phyloP scores from a whole-genome alignment of 106 monocot species.

The Iris macrosiphon region DNA sequence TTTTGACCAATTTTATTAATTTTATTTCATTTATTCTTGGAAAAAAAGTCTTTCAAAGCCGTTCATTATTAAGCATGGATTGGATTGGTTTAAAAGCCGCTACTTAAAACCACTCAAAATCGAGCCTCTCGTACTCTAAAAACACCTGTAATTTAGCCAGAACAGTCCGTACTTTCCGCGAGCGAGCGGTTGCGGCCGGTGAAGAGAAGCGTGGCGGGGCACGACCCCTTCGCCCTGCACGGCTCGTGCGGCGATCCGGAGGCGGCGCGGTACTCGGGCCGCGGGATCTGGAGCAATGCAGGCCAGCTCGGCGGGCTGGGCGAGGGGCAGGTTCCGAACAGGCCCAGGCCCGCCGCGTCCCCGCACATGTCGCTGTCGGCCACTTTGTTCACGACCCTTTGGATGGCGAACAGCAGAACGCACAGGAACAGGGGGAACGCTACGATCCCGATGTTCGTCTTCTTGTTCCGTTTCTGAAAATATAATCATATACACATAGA shows the following conservation, averaged over 20 bases:
- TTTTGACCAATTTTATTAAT: too few relatives aligned
- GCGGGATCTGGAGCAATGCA: conserved; percentile 46
- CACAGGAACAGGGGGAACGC: conserved; percentile 39
- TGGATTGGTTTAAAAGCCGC: too few relatives aligned
- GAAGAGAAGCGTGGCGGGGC: conserved; percentile 36
- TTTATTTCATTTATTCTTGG: too few relatives aligned
- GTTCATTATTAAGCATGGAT: too few relatives aligned
- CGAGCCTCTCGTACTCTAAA: neutral
- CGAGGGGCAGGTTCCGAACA: conserved; percentile 28
- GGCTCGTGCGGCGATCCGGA: conserved; percentile 32
- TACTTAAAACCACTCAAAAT: too few relatives aligned
- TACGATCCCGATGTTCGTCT: conserved; percentile 32
- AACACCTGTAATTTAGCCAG: neutral
- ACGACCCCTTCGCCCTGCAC: conserved; percentile 28
- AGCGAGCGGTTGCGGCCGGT: conserved; percentile 41
- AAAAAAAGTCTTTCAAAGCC: too few relatives aligned
- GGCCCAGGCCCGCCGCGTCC: conserved; percentile 12
- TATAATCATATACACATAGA: too few relatives aligned
- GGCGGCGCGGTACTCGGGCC: conserved; percentile 21
- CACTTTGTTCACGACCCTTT: conserved; percentile 23
- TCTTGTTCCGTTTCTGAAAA: conserved; percentile 43
- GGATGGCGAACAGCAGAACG: conserved; percentile 26
- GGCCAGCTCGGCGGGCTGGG: conserved; percentile 38
- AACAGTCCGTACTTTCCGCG: conserved; percentile 23
- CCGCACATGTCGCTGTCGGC: conserved; percentile 15